phyloP scores from a whole-genome alignment of 1,284 basidiomycete species.

The Boletus mariae region DNA sequence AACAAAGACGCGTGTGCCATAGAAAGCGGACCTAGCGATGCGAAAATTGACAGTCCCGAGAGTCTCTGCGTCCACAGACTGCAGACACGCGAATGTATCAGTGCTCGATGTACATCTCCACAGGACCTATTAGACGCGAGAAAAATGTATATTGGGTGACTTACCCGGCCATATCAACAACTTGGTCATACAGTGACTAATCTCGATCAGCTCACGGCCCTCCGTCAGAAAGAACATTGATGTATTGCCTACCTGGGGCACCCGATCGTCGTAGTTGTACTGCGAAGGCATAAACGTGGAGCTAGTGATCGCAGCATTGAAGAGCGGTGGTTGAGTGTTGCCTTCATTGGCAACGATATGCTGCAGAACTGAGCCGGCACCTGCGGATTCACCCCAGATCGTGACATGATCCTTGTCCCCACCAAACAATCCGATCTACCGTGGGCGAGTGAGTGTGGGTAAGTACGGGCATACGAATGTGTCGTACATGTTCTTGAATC shows the following conservation, averaged over 20 bases:
- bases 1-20: conserved; percentile 27
- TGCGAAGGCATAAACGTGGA: conserved; percentile 28
- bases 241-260: conserved; percentile 12
- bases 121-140: not conserved
- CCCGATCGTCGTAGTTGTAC: conserved; percentile 24
- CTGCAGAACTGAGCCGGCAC: conserved; percentile 20
- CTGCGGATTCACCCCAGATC: conserved; percentile 30
- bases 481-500: conserved; percentile 29
- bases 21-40: conserved; percentile 21
- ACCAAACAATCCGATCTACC: conserved; percentile 27
- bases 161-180: conserved; percentile 15
- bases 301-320: conserved; percentile 26
- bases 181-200: conserved; percentile 21
- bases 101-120: conserved; percentile 22
- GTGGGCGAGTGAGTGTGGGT: not conserved
- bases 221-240: not conserved
- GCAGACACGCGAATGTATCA: conserved; percentile 30
- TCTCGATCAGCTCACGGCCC: not conserved
- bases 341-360: conserved; percentile 19
- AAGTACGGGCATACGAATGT: not conserved
- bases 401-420: conserved; percentile 28
- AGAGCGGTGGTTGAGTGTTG: conserved; percentile 19
- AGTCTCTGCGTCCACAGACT: conserved; percentile 13
- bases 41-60: conserved; percentile 21
- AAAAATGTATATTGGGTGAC: not conserved